Conservation (phyloP, 805 yeast species). For the Sporopachydermia lactativora region DNA sequence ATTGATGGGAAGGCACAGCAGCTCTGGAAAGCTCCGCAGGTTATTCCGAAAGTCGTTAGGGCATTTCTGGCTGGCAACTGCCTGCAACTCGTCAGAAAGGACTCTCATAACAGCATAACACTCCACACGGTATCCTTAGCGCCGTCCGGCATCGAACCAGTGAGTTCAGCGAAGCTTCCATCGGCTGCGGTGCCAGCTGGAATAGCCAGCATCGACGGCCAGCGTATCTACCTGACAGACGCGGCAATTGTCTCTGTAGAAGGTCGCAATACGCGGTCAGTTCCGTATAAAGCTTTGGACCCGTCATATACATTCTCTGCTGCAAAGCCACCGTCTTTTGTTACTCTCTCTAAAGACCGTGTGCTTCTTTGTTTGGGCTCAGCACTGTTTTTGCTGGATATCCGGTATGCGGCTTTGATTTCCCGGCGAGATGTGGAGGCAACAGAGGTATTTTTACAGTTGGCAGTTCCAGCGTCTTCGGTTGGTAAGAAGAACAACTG, state of each 20-base stretch:
- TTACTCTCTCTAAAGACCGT: not conserved
- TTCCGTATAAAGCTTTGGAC: not conserved
- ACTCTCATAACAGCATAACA: not conserved
- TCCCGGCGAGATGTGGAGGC: conserved; percentile 10
- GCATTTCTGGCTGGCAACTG: not conserved
- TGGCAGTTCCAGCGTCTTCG: conserved; percentile 7
- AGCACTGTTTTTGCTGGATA: conserved; percentile 24
- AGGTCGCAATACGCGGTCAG: not conserved
- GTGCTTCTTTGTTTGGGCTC: conserved; percentile 7
- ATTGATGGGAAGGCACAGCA: not conserved
- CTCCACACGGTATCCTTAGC: not conserved
- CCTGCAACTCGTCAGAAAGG: not conserved
- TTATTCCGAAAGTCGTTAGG: not conserved
- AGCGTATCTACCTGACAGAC: not conserved
- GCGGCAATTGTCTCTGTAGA: not conserved
- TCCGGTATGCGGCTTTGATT: conserved; percentile 16
- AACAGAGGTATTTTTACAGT: conserved; percentile 7
- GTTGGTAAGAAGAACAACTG: conserved; percentile 4
- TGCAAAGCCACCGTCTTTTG: not conserved
- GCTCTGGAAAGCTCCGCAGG: not conserved
- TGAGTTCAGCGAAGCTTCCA: not conserved
- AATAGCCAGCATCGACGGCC: not conserved
- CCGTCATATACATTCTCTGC: not conserved
- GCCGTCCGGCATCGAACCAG: not conserved
- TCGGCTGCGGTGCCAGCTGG: too few species aligned